These are phyloP conservation scores for Gymnopus androsaceus DNA, from an alignment of 1,284 basidiomycete genomes.

Conservation along the genomic window DNA sequence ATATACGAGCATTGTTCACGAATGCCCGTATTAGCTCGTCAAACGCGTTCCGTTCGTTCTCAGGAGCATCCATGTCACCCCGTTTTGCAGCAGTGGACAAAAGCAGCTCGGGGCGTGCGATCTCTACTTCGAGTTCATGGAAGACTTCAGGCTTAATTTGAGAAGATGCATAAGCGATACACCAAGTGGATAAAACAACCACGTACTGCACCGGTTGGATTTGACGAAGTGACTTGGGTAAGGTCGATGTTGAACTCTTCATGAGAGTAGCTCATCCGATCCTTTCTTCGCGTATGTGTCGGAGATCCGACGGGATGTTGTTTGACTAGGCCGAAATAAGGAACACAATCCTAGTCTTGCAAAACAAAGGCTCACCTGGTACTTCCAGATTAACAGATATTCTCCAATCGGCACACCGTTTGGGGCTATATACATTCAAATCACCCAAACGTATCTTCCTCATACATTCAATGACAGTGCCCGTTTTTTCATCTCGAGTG, in stretches of 20 bases:
- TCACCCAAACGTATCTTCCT: constrained; percentile 85
- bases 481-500: constrained; percentile 79
- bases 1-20: constrained; percentile 76
- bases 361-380: constrained; percentile 58
- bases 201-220: constrained; percentile 51
- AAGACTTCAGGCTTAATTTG: constrained; percentile 55
- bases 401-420: constrained; percentile 85
- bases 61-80: constrained; percentile 54
- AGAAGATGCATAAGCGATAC: neutral
- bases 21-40: constrained; percentile 82
- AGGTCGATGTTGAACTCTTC: constrained; percentile 93
- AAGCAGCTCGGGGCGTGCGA: constrained; percentile 62
- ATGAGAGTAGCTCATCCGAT: constrained; percentile 90
- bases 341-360: neutral
- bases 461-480: constrained; percentile 65
- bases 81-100: constrained; percentile 60
- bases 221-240: constrained; percentile 79
- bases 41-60: constrained; percentile 69
- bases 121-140: constrained; percentile 76
- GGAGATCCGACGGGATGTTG: constrained; percentile 61
- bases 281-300: constrained; percentile 74
- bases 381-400: constrained; percentile 90
- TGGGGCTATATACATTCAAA: constrained; percentile 86
- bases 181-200: constrained; percentile 10
- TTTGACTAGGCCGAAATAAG: constrained; percentile 39